Evolutionary conservation across 805 yeast species (phyloP).

Genomic region (Candida morakotiae): DNA sequence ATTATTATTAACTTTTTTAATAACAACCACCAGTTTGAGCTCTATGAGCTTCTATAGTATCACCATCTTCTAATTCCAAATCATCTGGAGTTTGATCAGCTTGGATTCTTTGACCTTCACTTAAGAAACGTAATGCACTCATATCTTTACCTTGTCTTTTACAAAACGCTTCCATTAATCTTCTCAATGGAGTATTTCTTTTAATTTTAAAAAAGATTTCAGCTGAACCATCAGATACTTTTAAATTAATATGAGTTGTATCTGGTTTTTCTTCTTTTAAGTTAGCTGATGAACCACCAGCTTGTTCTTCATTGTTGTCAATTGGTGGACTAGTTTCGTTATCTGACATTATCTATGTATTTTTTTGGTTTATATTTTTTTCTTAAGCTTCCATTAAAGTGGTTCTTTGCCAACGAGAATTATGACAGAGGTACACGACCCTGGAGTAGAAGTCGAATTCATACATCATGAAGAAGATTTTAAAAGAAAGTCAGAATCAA

Average conservation of each 20-base stretch:
- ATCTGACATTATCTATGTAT: constrained; percentile 2
- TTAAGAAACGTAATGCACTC: constrained; percentile 78
- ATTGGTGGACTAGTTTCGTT: not conserved
- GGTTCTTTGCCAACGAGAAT: constrained; percentile 1
- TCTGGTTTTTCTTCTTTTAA: constrained; percentile 44
- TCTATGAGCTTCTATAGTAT: constrained; percentile 93
- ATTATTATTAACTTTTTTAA: too few relatives aligned
- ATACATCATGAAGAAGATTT: too few relatives aligned
- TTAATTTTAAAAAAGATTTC: constrained; percentile 96
- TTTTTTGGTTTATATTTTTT: not conserved
- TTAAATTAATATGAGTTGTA: constrained; percentile 78
- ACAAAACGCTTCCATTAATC: constrained; percentile 97
- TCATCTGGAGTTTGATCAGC: constrained; percentile 91
- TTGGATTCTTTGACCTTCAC: constrained; percentile 87
- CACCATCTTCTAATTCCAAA: constrained; percentile 92
- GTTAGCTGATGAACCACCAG: constrained; percentile 8
- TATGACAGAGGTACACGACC: too few relatives aligned
- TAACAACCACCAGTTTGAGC: constrained; percentile 89
- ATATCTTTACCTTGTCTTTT: constrained; percentile 93
- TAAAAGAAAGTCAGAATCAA: too few relatives aligned
- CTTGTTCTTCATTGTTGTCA: constrained; percentile 9
- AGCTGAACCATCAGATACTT: constrained; percentile 89
- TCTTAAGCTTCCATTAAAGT: too few relatives aligned
- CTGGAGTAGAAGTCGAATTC: too few relatives aligned
- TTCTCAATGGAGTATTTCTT: constrained; percentile 84